Conservation (phyloP, 2,329 filamentous ascomycete species). For the Penicillium freii region DNA sequence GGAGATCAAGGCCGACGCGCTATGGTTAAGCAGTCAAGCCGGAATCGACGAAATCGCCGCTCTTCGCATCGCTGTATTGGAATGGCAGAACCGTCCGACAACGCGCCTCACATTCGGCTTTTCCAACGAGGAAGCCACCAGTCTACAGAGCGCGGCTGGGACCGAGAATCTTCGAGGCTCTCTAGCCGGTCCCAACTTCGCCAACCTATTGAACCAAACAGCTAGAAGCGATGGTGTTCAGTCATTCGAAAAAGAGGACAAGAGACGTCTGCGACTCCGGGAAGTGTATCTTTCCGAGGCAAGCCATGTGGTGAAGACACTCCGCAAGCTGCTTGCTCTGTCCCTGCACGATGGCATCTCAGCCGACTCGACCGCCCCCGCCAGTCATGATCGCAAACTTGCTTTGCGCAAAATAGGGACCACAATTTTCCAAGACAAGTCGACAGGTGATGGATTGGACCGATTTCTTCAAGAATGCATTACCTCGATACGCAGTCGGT, state of each 20-base stretch:
- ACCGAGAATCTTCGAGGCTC: slow-evolving; percentile 61
- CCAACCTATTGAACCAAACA: slow-evolving; percentile 35
- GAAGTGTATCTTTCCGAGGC: slow-evolving; percentile 70
- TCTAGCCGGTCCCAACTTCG: slow-evolving; percentile 44
- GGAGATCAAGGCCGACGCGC: slow-evolving; percentile 76
- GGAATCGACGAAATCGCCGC: slow-evolving; percentile 78
- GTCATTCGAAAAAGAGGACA: slow-evolving; percentile 61
- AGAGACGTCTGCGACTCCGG: slow-evolving; percentile 66
- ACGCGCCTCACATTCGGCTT: slow-evolving; percentile 68
- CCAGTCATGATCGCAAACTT: slow-evolving; percentile 12
- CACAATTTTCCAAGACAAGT: slow-evolving; percentile 32
- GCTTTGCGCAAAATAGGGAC: slow-evolving; percentile 31
- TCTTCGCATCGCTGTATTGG: slow-evolving; percentile 73
- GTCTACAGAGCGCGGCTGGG: slow-evolving; percentile 71
- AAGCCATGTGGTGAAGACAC: slow-evolving; percentile 64
- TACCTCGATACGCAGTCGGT: slow-evolving; percentile 33
- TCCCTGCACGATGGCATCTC: slow-evolving; percentile 29
- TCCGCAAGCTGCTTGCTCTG: slow-evolving; percentile 49
- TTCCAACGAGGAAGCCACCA: slow-evolving; percentile 73
- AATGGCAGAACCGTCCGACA: slow-evolving; percentile 79
- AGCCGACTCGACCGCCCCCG: slow-evolving; percentile 11
- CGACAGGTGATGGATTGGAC: slow-evolving; percentile 25
- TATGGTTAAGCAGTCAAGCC: slow-evolving; percentile 79
- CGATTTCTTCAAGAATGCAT: slow-evolving; percentile 37
- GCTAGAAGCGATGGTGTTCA: slow-evolving; percentile 31